Conservation (phyloP, 1,139 yeast species). For the Taphrina confusa region DNA sequence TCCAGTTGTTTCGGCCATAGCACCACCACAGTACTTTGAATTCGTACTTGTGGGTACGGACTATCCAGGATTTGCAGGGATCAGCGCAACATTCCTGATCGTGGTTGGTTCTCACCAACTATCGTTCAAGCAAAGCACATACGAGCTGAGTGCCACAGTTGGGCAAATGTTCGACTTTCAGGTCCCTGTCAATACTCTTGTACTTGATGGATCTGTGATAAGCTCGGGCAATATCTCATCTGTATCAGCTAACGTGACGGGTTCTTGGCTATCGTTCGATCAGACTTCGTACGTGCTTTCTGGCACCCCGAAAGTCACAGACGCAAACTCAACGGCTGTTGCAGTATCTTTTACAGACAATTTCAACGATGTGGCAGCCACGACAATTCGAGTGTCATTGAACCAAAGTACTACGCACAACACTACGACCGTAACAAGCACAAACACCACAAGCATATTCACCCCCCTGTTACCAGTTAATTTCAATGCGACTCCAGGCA, state of each 20-base stretch:
- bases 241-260: constrained; percentile 45
- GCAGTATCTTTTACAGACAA: constrained; percentile 38
- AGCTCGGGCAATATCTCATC: constrained; percentile 56
- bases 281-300: constrained; percentile 58
- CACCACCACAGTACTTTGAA: constrained; percentile 78
- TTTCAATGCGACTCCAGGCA: constrained; percentile 69
- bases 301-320: constrained; percentile 60
- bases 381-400: constrained; percentile 41
- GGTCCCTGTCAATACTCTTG: constrained; percentile 62
- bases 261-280: constrained; percentile 75
- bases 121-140: constrained; percentile 57
- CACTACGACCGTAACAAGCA: constrained; percentile 37
- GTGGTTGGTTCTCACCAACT: constrained; percentile 86
- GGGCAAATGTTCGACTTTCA: constrained; percentile 57
- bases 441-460: constrained; percentile 32
- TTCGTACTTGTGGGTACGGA: constrained; percentile 80
- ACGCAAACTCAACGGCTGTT: constrained; percentile 39
- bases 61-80: constrained; percentile 71
- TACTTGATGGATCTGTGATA: constrained; percentile 61
- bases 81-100: constrained; percentile 66
- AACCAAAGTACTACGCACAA: constrained; percentile 48
- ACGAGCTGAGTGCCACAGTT: constrained; percentile 62
- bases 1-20: constrained; percentile 74
- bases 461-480: neutral
- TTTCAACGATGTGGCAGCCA: constrained; percentile 39